These are phyloP conservation scores for Deinandra increscens DNA, from an alignment of 129 eudicot genomes.

Conservation along the genomic window DNA sequence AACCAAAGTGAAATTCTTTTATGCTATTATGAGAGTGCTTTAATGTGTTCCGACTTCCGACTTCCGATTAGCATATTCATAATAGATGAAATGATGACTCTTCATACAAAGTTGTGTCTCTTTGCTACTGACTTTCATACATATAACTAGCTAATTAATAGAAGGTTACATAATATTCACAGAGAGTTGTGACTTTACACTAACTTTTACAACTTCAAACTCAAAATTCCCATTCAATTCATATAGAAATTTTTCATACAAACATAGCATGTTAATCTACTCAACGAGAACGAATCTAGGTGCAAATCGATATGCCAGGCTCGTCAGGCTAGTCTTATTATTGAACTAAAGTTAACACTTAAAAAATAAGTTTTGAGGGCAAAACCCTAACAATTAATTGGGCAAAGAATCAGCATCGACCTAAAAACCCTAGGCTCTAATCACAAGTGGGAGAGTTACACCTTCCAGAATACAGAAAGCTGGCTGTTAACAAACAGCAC, in stretches of 20 bases:
- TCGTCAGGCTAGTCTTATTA: too few relatives aligned
- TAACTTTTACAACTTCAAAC: background rate
- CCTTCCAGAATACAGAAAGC: background rate
- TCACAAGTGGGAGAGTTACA: background rate
- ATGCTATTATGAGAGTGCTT: background rate
- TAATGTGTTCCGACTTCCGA: background rate
- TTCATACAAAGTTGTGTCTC: background rate
- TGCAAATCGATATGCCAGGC: too few relatives aligned
- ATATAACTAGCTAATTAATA: too few relatives aligned
- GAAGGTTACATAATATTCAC: too few relatives aligned
- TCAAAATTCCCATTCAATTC: background rate
- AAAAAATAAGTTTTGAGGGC: too few relatives aligned
- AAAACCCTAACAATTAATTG: background rate
- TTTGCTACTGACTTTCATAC: background rate
- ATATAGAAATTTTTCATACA: background rate
- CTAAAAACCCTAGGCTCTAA: constrained; percentile 10
- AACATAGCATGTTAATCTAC: too few relatives aligned
- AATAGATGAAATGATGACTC: background rate
- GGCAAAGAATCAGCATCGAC: background rate
- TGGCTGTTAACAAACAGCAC: background rate
- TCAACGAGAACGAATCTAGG: too few relatives aligned
- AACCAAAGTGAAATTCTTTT: background rate
- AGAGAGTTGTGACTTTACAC: background rate
- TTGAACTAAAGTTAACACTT: too few relatives aligned
- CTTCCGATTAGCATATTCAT: background rate